These are phyloP conservation scores for Fragaria iinumae DNA, from an alignment of 306 rosid genomes.

Conservation along the genomic window DNA sequence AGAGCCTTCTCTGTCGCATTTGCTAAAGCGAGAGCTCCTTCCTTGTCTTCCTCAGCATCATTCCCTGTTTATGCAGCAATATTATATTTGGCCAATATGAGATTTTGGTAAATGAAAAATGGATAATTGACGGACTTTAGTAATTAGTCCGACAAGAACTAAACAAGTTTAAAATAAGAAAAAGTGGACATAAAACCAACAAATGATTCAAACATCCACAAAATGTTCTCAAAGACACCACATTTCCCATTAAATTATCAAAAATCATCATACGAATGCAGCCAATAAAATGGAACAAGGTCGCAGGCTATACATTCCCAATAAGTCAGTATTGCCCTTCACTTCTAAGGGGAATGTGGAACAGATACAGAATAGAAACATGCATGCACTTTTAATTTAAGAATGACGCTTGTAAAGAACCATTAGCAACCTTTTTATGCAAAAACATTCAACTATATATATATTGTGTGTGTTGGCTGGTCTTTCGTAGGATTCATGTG, in stretches of 20 bases:
- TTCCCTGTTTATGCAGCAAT: conserved; percentile 39
- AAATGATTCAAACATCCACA: not conserved
- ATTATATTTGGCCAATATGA: not conserved
- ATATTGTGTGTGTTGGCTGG: no score
- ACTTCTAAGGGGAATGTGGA: not conserved
- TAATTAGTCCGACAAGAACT: not conserved
- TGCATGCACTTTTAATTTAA: not conserved
- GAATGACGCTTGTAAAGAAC: not conserved
- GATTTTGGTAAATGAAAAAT: not conserved
- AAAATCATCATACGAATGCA: not conserved
- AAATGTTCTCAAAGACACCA: not conserved
- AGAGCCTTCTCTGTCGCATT: conserved; percentile 67
- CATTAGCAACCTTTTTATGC: not conserved
- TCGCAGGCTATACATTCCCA: not conserved
- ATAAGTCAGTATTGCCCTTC: not conserved
- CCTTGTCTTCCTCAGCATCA: conserved; percentile 41
- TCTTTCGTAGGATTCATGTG: no score
- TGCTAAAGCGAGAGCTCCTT: conserved; percentile 54
- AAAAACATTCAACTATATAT: no score
- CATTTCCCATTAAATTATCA: not conserved
- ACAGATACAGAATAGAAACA: not conserved
- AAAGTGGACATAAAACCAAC: not conserved
- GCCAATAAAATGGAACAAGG: not conserved
- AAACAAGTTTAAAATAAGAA: not conserved
- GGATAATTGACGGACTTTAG: not conserved